Evolutionary conservation across 768 basidiomycete genomes (phyloP), one percentile per base, ranked within the genome.

Genomic region (Podaxis carcinomalis): DNA sequence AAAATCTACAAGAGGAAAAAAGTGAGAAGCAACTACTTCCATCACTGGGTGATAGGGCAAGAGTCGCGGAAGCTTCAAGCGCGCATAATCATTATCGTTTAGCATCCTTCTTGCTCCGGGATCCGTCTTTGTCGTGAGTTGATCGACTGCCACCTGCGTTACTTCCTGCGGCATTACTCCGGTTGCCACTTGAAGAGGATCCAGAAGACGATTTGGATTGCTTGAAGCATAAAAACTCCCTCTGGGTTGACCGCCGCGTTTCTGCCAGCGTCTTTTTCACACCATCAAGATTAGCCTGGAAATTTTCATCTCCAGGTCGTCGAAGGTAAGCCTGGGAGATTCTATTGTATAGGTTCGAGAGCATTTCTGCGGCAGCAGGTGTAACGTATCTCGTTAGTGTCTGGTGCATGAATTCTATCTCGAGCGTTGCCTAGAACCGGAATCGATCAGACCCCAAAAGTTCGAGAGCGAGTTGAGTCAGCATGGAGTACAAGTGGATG

Each of bases 331-430:
- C 90, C 73, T 93, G 87, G 11, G 95, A 96, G 65, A 99, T 98
- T 67, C 89, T 92, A 70, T 89, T 92, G 77, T 98, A 99, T 56
- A 98, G 80, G 61, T 96, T 91, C 32, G 93, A 90, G 27, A 99
- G 83, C 52, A 87, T 92, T 69, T 87, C 86, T 37, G 90, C 90
- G 13, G 96, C 93, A 5, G 80, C 69, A 1, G 87, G 79, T 14
- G 91, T 90, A 57, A 98, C 90, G 70, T 96, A 95, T 66, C 91
- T 88, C 32, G 88, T 86, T 44, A 99, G 78, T 5, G 92, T 94
- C 76, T 98, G 97, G 73, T 99, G 96, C 80, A 98, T 88, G 78
- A 98, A 98, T 76, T 98, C 97, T 66, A 98, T 97, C 74, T 98
- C 96, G 27, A 99, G 87, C 4, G 97, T 98, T 13, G 97, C 97